Conservation (phyloP, 768 basidiomycete genomes). For the Tremella yokohamensis region DNA sequence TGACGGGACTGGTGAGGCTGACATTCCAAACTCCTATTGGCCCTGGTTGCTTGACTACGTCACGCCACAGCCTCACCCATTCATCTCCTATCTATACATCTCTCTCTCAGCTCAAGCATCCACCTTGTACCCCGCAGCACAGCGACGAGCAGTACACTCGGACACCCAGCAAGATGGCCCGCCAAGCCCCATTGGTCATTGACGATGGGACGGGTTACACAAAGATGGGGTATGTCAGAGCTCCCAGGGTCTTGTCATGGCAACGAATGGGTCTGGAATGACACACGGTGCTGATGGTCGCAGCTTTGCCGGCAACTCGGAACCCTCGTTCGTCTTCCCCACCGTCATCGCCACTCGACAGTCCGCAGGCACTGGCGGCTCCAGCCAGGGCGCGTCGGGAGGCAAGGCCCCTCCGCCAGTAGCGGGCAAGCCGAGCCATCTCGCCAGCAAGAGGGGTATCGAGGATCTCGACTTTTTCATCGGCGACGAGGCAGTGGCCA, state of each 20-base stretch:
- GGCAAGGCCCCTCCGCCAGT: slow-evolving; percentile 57
- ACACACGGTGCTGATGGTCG: slow-evolving; percentile 4
- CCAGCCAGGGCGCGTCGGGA: slow-evolving; percentile 52
- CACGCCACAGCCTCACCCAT: not conserved
- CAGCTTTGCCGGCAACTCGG: slow-evolving; percentile 97
- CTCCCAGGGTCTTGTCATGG: not conserved
- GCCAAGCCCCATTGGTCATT: slow-evolving; percentile 89
- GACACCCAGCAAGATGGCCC: slow-evolving; percentile 59
- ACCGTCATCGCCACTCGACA: slow-evolving; percentile 92
- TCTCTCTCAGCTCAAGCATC: no score
- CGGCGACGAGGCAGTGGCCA: slow-evolving; percentile 94
- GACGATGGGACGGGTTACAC: slow-evolving; percentile 98
- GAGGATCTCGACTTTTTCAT: slow-evolving; percentile 99
- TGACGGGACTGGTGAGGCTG: no score
- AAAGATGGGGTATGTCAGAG: slow-evolving; percentile 77
- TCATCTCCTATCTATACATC: no score
- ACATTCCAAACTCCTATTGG: not conserved
- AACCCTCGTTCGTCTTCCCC: slow-evolving; percentile 98
- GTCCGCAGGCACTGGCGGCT: slow-evolving; percentile 55
- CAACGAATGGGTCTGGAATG: slow-evolving; percentile 2
- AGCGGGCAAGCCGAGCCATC: slow-evolving; percentile 79
- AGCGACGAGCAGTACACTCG: no score
- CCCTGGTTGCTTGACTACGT: not conserved
- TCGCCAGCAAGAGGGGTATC: slow-evolving; percentile 93
- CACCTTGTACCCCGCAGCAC: no score